Percentiles rank a stretch among this genome's conserved stretches.
Evolutionary conservation across 2,329 filamentous ascomycete species (phyloP).

Genomic region (Paracoccidioides lutzii): DNA sequence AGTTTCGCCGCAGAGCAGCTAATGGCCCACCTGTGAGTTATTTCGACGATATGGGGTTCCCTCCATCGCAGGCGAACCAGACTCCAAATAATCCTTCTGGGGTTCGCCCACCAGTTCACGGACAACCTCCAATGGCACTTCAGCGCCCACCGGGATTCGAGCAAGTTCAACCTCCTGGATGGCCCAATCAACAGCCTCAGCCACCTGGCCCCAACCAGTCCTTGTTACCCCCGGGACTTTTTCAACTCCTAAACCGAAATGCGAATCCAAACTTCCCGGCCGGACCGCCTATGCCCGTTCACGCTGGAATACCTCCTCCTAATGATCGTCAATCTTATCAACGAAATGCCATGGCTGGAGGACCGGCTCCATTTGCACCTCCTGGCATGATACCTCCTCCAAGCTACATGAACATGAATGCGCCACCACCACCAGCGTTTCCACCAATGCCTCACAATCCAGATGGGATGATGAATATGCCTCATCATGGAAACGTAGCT

Average conservation of each 20-base stretch:
- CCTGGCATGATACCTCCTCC: conserved; percentile 35
- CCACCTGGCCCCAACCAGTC: conserved; percentile 22
- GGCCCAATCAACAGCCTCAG: conserved; percentile 24
- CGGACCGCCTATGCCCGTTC: conserved; percentile 24
- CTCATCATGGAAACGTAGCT: conserved; percentile 20
- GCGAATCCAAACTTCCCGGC: conserved; percentile 27
- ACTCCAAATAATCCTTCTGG: conserved; percentile 25
- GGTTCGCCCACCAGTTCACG: conserved; percentile 19
- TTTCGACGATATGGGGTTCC: conserved; percentile 30
- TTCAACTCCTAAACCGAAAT: conserved; percentile 21
- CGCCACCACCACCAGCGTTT: conserved; percentile 23
- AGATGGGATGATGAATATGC: conserved; percentile 27
- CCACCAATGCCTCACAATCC: conserved; percentile 28
- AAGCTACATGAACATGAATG: conserved; percentile 31
- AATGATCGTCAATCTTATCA: conserved; percentile 28
- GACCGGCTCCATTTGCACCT: conserved; percentile 19
- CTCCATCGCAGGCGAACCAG: conserved; percentile 20
- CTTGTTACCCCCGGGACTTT: conserved; percentile 29
- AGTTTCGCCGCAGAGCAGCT: conserved; percentile 25
- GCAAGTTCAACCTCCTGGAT: conserved; percentile 29
- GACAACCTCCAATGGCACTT: conserved; percentile 26
- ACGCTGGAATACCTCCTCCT: conserved; percentile 21
- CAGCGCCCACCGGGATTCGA: conserved; percentile 35
- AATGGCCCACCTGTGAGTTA: conserved; percentile 29
- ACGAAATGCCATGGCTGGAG: conserved; percentile 19